Conservation (phyloP, 2,329 filamentous ascomycete genomes). For the Leptographium galeiforme region DNA sequence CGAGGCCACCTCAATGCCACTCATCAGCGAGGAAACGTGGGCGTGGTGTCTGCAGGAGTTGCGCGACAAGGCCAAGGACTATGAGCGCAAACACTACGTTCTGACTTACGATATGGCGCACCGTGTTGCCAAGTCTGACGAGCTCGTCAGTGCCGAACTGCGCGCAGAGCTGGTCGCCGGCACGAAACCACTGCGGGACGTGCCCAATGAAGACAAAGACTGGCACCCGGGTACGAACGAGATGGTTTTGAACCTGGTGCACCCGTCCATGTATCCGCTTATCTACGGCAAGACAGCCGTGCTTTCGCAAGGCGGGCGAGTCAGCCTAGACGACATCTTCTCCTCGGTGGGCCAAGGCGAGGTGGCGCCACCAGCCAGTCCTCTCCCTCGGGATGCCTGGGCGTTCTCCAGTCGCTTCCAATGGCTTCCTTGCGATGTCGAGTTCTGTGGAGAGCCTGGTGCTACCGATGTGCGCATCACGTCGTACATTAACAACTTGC, state of each 20-base stretch:
- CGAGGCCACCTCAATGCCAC: constrained; percentile 12
- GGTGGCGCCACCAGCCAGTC: background rate
- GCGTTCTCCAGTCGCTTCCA: constrained; percentile 17
- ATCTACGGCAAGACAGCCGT: constrained; percentile 22
- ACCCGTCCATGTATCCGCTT: constrained; percentile 44
- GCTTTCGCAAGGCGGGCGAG: constrained; percentile 21
- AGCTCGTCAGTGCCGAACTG: background rate
- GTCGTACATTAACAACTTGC: constrained; percentile 31
- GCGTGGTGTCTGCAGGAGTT: constrained; percentile 28
- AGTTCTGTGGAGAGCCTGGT: constrained; percentile 12
- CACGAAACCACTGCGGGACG: background rate
- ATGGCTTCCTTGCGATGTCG: constrained; percentile 23
- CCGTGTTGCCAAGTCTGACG: constrained; percentile 39
- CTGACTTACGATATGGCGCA: constrained; percentile 25
- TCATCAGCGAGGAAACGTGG: background rate
- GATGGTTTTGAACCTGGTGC: constrained; percentile 36
- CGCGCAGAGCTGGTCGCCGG: background rate
- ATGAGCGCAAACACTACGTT: constrained; percentile 22
- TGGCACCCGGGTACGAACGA: constrained; percentile 2
- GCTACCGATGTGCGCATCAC: constrained; percentile 10
- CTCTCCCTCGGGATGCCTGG: no score
- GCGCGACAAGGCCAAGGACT: constrained; percentile 32
- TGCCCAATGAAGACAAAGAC: background rate
- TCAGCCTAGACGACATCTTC: constrained; percentile 14
- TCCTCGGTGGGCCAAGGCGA: constrained; percentile 12